phyloP scores from a whole-genome alignment of 2,329 filamentous ascomycete species.

The Aspergillus proliferans region DNA sequence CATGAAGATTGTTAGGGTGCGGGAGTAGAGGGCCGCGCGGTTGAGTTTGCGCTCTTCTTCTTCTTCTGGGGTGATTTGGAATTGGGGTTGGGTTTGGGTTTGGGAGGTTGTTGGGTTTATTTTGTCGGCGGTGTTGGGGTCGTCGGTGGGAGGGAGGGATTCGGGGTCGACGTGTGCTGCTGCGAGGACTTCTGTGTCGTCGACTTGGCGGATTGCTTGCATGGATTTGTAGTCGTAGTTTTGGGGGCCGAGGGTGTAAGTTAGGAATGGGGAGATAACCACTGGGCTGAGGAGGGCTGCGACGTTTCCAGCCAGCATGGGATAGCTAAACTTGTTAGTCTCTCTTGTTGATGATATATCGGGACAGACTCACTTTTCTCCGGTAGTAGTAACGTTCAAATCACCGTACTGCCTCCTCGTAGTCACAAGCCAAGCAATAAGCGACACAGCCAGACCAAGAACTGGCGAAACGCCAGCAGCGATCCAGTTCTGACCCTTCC shows the following conservation, averaged over 20 bases:
- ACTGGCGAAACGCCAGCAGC: conserved; percentile 65
- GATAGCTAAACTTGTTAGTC: conserved; percentile 41
- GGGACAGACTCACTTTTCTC: conserved; percentile 54
- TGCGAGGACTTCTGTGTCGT: conserved; percentile 66
- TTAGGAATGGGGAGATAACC: conserved; percentile 70
- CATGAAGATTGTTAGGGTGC: conserved; percentile 55
- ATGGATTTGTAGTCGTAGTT: conserved; percentile 85
- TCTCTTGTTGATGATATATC: not conserved
- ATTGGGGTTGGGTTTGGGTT: not conserved
- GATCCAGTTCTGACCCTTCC: conserved; percentile 71
- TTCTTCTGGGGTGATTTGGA: conserved; percentile 27
- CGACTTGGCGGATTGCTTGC: conserved; percentile 68
- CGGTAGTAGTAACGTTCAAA: conserved; percentile 67
- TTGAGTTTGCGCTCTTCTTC: conserved; percentile 48
- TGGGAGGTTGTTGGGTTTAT: not conserved
- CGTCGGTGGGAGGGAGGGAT: conserved; percentile 49
- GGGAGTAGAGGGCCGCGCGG: conserved; percentile 50
- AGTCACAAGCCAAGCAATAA: conserved; percentile 74
- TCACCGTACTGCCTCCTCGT: conserved; percentile 62
- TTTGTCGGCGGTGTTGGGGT: conserved; percentile 19
- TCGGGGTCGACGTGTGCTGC: conserved; percentile 62
- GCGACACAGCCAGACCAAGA: conserved; percentile 60
- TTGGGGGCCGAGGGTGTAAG: conserved; percentile 60
- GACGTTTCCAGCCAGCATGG: conserved; percentile 84
- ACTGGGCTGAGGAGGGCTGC: conserved; percentile 71